A percentile compares a stretch with the other conserved stretches of the same genome.
These are phyloP conservation scores for Zygnema cylindricum DNA, from an alignment of 139 green algal species.

Conservation along the genomic window DNA sequence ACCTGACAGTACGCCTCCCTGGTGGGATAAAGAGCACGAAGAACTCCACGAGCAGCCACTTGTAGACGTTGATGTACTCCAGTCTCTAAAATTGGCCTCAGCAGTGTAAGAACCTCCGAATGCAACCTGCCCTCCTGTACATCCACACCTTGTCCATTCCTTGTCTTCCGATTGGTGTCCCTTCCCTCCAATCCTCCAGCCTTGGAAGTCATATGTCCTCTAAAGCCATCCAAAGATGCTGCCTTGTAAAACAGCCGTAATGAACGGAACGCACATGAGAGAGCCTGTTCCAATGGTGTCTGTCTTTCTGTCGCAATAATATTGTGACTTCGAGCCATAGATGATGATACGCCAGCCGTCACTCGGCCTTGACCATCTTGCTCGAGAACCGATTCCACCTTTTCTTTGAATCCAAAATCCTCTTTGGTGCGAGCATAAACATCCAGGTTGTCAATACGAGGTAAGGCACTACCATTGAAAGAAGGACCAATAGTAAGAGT, in stretches of 20 bases:
- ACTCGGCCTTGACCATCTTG: neutral
- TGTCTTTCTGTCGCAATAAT: neutral
- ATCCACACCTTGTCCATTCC: neutral
- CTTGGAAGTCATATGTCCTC: neutral
- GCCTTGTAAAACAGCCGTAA: neutral
- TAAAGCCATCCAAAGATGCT: neutral
- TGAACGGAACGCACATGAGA: neutral
- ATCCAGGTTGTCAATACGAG: slow-evolving; percentile 64
- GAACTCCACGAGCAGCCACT: slow-evolving; percentile 2
- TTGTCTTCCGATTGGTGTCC: neutral
- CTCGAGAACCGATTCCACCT: slow-evolving; percentile 23
- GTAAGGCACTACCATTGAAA: neutral
- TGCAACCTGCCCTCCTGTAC: neutral
- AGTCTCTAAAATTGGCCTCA: neutral
- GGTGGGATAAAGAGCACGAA: neutral
- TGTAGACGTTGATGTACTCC: neutral
- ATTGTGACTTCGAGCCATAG: neutral
- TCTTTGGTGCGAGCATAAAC: slow-evolving; percentile 64
- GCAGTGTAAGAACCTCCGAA: neutral
- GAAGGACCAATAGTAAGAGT: slow-evolving; percentile 56
- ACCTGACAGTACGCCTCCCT: slow-evolving; percentile 7
- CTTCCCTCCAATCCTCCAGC: neutral
- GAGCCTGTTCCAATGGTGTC: neutral
- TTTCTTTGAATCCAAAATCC: slow-evolving; percentile 57
- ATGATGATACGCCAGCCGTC: neutral